Percentiles rank a stretch among this genome's conserved stretches.
phyloP scores from a whole-genome alignment of 2,329 filamentous ascomycete species.

The Trichoderma polysporum region DNA sequence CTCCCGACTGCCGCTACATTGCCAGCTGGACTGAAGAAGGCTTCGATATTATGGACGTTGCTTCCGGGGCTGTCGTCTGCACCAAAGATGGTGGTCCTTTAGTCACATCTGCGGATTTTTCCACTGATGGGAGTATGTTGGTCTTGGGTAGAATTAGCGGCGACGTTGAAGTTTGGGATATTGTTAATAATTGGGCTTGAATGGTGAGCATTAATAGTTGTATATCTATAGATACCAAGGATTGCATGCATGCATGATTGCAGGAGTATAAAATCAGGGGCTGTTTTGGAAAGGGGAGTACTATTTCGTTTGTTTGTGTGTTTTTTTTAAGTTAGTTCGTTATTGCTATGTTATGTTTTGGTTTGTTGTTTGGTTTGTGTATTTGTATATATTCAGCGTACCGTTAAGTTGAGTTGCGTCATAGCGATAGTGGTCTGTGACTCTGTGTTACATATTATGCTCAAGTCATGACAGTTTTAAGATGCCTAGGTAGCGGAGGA shows the following conservation, averaged over 20 bases:
- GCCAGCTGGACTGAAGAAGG: conserved; percentile 42
- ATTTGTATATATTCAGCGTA: conserved; percentile 3
- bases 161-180: conserved; percentile 36
- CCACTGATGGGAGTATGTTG: conserved; percentile 31
- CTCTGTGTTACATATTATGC: no score
- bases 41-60: conserved; percentile 42
- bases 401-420: background rate
- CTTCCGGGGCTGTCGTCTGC: conserved; percentile 35
- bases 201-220: background rate
- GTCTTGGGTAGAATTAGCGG: conserved; percentile 39
- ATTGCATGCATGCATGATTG: background rate
- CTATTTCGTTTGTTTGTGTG: background rate
- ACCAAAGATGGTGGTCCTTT: conserved; percentile 29
- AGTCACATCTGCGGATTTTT: conserved; percentile 40
- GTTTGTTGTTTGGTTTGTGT: background rate
- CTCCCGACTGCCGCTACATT: conserved; percentile 40
- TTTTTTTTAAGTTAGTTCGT: background rate
- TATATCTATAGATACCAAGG: background rate
- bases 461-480: no score
- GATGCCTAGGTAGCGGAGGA: no score
- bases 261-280: background rate
- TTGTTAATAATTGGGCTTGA: conserved; percentile 23
- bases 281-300: background rate
- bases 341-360: background rate
- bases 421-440: background rate